A percentile compares a stretch with the other conserved stretches of the same genome.
phyloP scores from a whole-genome alignment of 371 early-diverging fungal species.

The Zopfochytrium polystomum region DNA sequence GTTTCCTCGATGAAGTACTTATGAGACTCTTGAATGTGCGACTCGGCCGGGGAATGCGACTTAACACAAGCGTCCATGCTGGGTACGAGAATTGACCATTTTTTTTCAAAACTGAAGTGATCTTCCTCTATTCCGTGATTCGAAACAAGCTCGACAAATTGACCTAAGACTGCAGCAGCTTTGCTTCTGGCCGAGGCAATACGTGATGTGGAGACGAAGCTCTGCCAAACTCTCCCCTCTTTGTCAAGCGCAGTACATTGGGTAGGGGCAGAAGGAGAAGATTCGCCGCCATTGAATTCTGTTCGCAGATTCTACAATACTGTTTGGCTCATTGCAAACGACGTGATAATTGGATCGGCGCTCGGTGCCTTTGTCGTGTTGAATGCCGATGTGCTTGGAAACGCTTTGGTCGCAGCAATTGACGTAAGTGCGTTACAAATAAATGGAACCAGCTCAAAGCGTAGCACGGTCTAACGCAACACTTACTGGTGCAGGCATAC shows the following conservation, averaged over 20 bases:
- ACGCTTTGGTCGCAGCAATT: constrained; percentile 5
- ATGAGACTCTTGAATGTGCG: too few species aligned
- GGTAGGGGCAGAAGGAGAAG: too few species aligned
- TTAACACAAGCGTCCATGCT: too few species aligned
- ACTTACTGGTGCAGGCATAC: too few species aligned
- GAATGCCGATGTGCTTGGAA: constrained; percentile 37
- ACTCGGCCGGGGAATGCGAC: too few species aligned
- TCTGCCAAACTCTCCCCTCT: constrained; percentile 65
- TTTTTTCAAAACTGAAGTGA: too few species aligned
- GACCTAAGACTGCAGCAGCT: constrained; percentile 76
- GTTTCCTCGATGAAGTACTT: too few species aligned
- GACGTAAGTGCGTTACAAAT: constrained; percentile 15
- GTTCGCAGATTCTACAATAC: constrained; percentile 83
- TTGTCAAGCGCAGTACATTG: constrained; percentile 78
- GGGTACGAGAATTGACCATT: too few species aligned
- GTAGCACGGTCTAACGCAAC: constrained; percentile 8
- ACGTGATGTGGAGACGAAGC: constrained; percentile 57
- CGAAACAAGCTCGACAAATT: constrained; percentile 73
- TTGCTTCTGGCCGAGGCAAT: constrained; percentile 81
- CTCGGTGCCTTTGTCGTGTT: constrained; percentile 70
- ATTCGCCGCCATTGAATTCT: too few species aligned
- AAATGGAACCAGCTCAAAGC: not conserved
- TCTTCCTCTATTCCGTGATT: too few species aligned
- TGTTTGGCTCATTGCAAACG: constrained; percentile 92
- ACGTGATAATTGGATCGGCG: constrained; percentile 83